A percentile compares a stretch with the other conserved stretches of the same genome.
phyloP scores from a whole-genome alignment of 2,329 filamentous ascomycete species.

The Calonectria honghensis region DNA sequence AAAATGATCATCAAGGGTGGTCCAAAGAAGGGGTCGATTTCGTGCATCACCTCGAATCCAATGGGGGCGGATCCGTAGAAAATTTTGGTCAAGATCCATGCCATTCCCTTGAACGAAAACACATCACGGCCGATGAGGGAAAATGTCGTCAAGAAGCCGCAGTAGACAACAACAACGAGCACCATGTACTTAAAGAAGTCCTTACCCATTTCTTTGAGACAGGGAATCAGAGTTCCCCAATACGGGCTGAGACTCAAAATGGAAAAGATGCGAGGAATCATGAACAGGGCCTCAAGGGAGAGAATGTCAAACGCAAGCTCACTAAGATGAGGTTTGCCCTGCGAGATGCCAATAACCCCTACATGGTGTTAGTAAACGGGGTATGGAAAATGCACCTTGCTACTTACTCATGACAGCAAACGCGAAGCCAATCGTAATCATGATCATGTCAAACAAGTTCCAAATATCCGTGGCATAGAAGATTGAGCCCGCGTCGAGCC shows the following conservation, averaged over 20 bases:
- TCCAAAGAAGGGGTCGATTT: slow-evolving; percentile 76
- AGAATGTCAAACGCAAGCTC: slow-evolving; percentile 92
- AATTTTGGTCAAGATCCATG: slow-evolving; percentile 85
- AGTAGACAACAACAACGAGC: slow-evolving; percentile 86
- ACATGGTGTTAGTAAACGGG: slow-evolving; percentile 31
- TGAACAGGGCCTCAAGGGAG: slow-evolving; percentile 89
- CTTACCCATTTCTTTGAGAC: slow-evolving; percentile 94
- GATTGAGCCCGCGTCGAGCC: slow-evolving; percentile 88
- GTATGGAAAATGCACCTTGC: accelerated
- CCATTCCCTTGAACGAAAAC: slow-evolving; percentile 81
- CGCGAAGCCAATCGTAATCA: slow-evolving; percentile 82
- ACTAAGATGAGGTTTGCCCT: slow-evolving; percentile 77
- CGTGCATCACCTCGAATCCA: slow-evolving; percentile 81
- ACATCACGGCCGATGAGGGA: slow-evolving; percentile 83
- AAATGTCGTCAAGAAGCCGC: slow-evolving; percentile 93
- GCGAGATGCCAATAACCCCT: slow-evolving; percentile 64
- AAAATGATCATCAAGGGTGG: slow-evolving; percentile 82
- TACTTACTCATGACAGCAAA: slow-evolving; percentile 84
- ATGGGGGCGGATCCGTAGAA: slow-evolving; percentile 87
- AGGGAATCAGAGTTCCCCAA: slow-evolving; percentile 92
- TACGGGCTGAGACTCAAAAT: slow-evolving; percentile 91
- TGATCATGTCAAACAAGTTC: slow-evolving; percentile 84
- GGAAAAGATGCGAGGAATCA: slow-evolving; percentile 92
- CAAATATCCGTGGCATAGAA: slow-evolving; percentile 91
- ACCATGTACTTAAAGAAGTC: slow-evolving; percentile 92